phyloP scores from a whole-genome alignment of 306 rosid species.

The Oemleria cerasiformis region DNA sequence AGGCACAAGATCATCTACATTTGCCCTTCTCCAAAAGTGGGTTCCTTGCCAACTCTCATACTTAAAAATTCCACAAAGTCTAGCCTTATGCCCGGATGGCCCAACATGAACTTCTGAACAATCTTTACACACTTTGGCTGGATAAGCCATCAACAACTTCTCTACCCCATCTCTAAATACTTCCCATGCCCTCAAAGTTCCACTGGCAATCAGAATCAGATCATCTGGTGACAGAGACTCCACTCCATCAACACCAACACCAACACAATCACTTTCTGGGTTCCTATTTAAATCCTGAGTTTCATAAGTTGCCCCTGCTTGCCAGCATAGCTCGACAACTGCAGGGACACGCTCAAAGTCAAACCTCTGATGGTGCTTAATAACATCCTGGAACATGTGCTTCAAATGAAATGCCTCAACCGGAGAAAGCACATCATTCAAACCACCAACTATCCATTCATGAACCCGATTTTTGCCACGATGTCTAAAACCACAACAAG shows the following conservation, averaged over 20 bases:
- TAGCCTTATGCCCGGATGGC: constrained; percentile 81
- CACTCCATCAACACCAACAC: constrained; percentile 21
- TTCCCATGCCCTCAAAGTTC: constrained; percentile 75
- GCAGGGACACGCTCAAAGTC: constrained; percentile 84
- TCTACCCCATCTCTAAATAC: constrained; percentile 62
- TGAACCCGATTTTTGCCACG: constrained; percentile 65
- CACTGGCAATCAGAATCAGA: constrained; percentile 45
- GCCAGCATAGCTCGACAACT: constrained; percentile 82
- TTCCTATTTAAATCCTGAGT: constrained; percentile 32
- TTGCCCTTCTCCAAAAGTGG: constrained; percentile 81
- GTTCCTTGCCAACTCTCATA: constrained; percentile 74
- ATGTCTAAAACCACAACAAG: constrained; percentile 62
- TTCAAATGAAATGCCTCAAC: constrained; percentile 74
- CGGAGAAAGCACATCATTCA: constrained; percentile 69
- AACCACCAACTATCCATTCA: constrained; percentile 62
- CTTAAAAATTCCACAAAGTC: constrained; percentile 80
- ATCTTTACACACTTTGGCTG: constrained; percentile 74
- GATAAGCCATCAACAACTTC: constrained; percentile 68
- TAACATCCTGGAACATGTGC: constrained; percentile 67
- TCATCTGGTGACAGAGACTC: constrained; percentile 43
- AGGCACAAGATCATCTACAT: constrained; percentile 74
- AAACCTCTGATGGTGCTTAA: constrained; percentile 69
- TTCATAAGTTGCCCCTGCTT: constrained; percentile 60
- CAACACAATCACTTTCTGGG: constrained; percentile 28
- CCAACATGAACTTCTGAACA: constrained; percentile 91